Evolutionary conservation across 306 rosid species (phyloP), one percentile per base, ranked within the genome.

Genomic region (Adenanthera pavonina): DNA sequence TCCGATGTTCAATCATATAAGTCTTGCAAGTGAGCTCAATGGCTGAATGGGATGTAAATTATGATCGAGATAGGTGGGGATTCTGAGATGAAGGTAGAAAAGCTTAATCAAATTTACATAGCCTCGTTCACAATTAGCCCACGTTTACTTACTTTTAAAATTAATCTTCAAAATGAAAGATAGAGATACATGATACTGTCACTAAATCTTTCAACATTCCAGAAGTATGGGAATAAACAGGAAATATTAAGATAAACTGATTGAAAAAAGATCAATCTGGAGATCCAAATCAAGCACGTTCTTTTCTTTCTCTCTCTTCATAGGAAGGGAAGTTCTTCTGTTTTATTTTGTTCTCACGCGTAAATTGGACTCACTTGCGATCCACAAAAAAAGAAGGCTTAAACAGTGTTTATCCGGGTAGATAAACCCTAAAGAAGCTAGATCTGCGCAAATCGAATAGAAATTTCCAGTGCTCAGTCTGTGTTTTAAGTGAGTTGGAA

Each of bases 391-490:
- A 74, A 81, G 49, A 30, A 78, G 70, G 46, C 70, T 67, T 38
- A 51, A 69, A 59, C 7, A 75, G 16, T 16, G 71, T 16, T 35
- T 13, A 35, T 34, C 41, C 17, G 3, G 17, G 11, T 3, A 61
- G 4, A 38, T 38, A 66, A 65, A 83, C 59, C 59, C 71, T 66
- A 65, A 44, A 47, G 13, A 12, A 17, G 17, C 3, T 49, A 49
- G 25, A 49, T 14, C 60, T 15, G 6, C 62, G 46, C 46, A 33
- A 49, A 48, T 34, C 14, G 60, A 72, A 61, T n/a, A 72, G 82
- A 81, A 85, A 76, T 72, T 85, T 87, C 81, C 83, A 30, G 60
- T 52, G 46, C 19, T 77, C 40, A 34, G 79, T 67, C 73, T 51
- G 75, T 25, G 30, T 25, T 25, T 25, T 25, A 59, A 59, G 20